A percentile compares a stretch with the other conserved stretches of the same genome.
Evolutionary conservation across 257 asterid genomes (phyloP).

Genomic region (Rehmannia glutinosa): DNA sequence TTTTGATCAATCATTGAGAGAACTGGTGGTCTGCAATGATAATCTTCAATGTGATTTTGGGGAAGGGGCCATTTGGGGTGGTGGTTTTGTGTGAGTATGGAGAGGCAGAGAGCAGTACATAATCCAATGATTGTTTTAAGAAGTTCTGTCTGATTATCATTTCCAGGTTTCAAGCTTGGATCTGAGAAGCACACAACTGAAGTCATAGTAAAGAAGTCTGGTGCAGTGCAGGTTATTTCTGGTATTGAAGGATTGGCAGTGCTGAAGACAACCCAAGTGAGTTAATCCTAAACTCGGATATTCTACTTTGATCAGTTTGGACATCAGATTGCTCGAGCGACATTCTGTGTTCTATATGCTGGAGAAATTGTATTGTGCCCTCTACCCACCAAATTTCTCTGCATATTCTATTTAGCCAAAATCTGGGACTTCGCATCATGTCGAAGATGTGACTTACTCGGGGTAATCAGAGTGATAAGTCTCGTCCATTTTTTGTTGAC

Average conservation of each 20-base stretch:
- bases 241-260: slow-evolving; percentile 78
- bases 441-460: background rate
- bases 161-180: slow-evolving; percentile 85
- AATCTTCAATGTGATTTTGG: background rate
- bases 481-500: background rate
- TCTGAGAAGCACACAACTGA: slow-evolving; percentile 90
- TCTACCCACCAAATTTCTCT: background rate
- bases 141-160: slow-evolving; percentile 1
- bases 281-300: slow-evolving; percentile 6
- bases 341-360: background rate
- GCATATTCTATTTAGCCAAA: background rate
- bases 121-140: background rate
- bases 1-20: background rate
- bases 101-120: background rate
- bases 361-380: background rate
- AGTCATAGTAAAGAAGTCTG: slow-evolving; percentile 61
- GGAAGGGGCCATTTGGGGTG: background rate
- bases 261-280: slow-evolving; percentile 93
- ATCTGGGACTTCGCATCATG: background rate
- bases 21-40: slow-evolving; percentile 5
- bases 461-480: background rate
- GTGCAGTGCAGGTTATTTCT: slow-evolving; percentile 65
- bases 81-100: slow-evolving; percentile 5
- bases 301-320: slow-evolving; percentile 9
- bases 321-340: slow-evolving; percentile 3